Evolutionary conservation across 2,329 filamentous ascomycete genomes (phyloP), one percentile per base, ranked within the genome.

Genomic region (Coniella vitis): DNA sequence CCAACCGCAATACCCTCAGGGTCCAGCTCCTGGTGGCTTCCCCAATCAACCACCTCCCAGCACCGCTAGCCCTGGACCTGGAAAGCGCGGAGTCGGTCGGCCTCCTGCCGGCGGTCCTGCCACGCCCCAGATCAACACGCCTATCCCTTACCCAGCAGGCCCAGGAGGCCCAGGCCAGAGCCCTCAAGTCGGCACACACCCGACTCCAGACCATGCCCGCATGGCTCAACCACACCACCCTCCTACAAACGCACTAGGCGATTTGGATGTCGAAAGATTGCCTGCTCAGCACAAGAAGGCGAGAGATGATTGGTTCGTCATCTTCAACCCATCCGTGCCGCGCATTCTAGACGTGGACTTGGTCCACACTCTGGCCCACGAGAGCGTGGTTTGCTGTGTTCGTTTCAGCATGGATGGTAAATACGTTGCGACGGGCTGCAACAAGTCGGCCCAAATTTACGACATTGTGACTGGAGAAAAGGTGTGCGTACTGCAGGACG

Each of bases 401-500:
- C 81, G 93, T 51, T 98, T 98, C 74, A 97, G 91, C 65, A 81
- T 87, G 48, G 93, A 98, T 62, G 93, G 93, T 58, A 90, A 95
- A 63, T 96, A 88, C 59, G 87, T 98, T 48, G 93, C 93, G 7
- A 98, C 93, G 4, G 93, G 93, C 38, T 97, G 93, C 75, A 98
- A 98, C 69, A 78, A 90, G 55, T 95, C 90, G n/a, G 93, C 93
- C n/a, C 91, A 97, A 69, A 98, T 98, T 60, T 98, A 93, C 66
- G 93, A 98, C 57, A 91, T 97, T 37, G 77, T 81, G 60, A 86
- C 81, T 14, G 93, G 93, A 48, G 81, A 88, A 58, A 93, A 91
- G 65, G 83, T 97, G 46, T 93, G 88, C 57, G 85, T 93, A 51
- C 74, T 97, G 31, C 89, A 95, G 66, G 93, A 98, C 60, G 86